phyloP scores from a whole-genome alignment of 2,329 filamentous ascomycete genomes.

The Fusarium camptoceras region DNA sequence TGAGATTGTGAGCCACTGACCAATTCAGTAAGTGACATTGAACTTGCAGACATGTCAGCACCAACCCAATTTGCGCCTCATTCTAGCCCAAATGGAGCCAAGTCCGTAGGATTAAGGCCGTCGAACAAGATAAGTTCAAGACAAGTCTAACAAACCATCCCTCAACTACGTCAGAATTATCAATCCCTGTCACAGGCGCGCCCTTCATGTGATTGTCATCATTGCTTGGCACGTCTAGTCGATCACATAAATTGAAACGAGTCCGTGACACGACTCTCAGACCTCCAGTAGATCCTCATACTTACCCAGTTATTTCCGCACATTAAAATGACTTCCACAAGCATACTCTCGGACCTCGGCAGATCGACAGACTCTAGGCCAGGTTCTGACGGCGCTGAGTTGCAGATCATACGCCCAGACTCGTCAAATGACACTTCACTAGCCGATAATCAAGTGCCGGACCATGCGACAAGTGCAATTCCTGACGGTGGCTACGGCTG shows the following conservation, averaged over 20 bases:
- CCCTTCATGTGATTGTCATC: background rate
- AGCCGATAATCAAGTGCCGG: background rate
- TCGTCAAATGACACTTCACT: background rate
- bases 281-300: background rate
- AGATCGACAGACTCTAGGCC: background rate
- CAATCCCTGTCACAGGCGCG: background rate
- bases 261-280: background rate
- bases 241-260: background rate
- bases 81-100: background rate
- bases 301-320: background rate
- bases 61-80: background rate
- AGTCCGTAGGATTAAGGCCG: background rate
- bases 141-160: background rate
- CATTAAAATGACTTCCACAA: background rate
- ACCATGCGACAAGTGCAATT: conserved; percentile 6
- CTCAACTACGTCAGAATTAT: background rate
- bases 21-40: too few species aligned
- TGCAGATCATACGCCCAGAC: background rate
- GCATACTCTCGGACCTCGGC: background rate
- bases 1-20: too few species aligned
- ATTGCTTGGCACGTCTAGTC: too few species aligned
- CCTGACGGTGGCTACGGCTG: conserved; percentile 20
- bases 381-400: background rate
- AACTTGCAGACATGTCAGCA: background rate
- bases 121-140: background rate